Evolutionary conservation across 73 alveolate genomes (phyloP).

Genomic region (Effrenium voratum): DNA sequence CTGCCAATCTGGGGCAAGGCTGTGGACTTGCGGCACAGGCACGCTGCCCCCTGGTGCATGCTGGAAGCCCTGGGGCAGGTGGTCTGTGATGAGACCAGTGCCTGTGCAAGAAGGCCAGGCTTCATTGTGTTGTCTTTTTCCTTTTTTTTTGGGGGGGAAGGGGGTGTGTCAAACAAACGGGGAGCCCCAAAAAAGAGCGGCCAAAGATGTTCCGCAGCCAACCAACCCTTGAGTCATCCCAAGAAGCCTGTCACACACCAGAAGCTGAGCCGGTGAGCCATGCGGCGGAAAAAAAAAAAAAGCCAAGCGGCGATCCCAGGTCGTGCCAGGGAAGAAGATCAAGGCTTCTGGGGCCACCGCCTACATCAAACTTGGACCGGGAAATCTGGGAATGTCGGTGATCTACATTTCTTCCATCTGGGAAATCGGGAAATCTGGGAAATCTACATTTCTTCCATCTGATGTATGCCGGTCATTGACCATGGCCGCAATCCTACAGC

Average conservation of each 20-base stretch:
- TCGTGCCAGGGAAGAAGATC: slow-evolving; percentile 79
- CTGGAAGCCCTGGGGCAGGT: slow-evolving; percentile 63
- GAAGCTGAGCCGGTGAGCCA: neutral
- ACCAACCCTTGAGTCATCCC: too few relatives aligned
- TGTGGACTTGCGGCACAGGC: too few relatives aligned
- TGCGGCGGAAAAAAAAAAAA: neutral
- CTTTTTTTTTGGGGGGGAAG: neutral
- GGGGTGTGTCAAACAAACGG: neutral
- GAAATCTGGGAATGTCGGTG: too few relatives aligned
- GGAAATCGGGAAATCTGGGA: neutral
- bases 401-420: neutral
- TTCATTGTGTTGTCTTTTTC: too few relatives aligned
- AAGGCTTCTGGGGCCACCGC: slow-evolving; percentile 75
- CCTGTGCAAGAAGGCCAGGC: neutral
- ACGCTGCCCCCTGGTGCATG: slow-evolving; percentile 80
- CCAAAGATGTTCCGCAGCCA: neutral
- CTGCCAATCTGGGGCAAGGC: too few relatives aligned
- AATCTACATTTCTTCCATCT: neutral
- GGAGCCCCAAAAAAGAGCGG: neutral
- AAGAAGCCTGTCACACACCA: neutral
- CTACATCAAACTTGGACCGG: neutral
- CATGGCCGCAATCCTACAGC: neutral
- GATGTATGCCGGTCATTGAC: neutral
- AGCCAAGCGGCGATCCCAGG: slow-evolving; percentile 45
- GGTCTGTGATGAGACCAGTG: slow-evolving; percentile 65